Evolutionary conservation across 1,284 basidiomycete species (phyloP), one percentile per base, ranked within the genome.

Genomic region (Chalciporus sp.): DNA sequence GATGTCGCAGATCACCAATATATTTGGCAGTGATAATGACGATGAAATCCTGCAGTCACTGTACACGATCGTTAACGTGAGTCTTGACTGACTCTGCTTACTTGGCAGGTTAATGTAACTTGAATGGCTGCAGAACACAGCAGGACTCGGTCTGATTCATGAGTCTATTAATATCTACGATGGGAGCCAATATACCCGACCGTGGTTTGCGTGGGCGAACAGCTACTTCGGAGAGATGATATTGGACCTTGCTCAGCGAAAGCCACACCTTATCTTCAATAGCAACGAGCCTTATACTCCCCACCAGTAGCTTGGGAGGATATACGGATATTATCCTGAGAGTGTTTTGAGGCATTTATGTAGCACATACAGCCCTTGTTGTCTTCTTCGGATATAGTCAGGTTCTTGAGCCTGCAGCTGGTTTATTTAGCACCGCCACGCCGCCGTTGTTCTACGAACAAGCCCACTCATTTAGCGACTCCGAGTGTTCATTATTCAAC

Each of bases 201-300:
- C 83, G 14, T 91, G 88, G 88, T 91, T 91, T 69, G 89, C 88
- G 14, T 91, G 88, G 88, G 88, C 84, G 12, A 90, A 90, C 66
- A 87, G 85, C 65, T 90, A 87, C 67, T 90, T 88, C 61, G 82
- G 87, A 37, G 86, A 89, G 73, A 90, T 91, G 88, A 71, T 91
- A 28, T 70, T 91, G 50, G 88, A 91, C 62, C 74, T 91, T 37
- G 88, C 89, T 35, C 73, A 82, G 60, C 76, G 89, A 50, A 90
- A 90, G 67, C 89, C 88, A 2, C 73, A 77, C 47, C 74, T 91
- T 43, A 82, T 91, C 49, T 78, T 91, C 65, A 79, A 78, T 42
- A 67, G 68, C 27, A 71, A 73, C 57, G 73, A 76, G 62, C 77
- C 79, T 47, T 89, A 88, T 60, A 75, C 61, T 16, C 79, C 80